phyloP scores from a whole-genome alignment of 2,329 filamentous ascomycete species.

The Sclerotinia glacialis region DNA sequence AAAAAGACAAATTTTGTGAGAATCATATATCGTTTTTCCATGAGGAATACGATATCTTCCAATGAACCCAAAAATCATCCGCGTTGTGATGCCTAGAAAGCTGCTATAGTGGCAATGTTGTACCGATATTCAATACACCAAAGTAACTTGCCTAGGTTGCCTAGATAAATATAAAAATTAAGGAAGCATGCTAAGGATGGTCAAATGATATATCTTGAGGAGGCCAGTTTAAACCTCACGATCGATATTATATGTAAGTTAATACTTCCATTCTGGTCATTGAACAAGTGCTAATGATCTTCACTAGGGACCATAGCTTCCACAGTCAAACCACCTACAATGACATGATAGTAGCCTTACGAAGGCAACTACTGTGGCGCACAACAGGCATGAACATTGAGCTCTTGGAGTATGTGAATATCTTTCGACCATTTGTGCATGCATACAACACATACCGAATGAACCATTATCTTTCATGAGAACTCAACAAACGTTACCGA shows the following conservation, averaged over 20 bases:
- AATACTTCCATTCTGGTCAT: no score
- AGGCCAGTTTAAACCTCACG: background rate
- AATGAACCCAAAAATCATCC: no score
- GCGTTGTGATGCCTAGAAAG: no score
- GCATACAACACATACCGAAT: constrained; percentile 12
- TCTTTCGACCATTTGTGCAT: background rate
- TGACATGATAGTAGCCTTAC: constrained; percentile 5
- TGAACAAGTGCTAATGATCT: background rate
- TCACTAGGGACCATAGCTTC: background rate
- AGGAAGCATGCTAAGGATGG: background rate
- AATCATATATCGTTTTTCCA: no score
- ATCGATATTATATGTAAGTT: constrained; percentile 15
- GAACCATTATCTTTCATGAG: constrained; percentile 8
- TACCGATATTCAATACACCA: no score
- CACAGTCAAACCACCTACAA: background rate
- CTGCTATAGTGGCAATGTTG: no score
- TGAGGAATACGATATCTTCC: no score
- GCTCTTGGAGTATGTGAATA: constrained; percentile 16
- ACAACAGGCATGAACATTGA: constrained; percentile 4
- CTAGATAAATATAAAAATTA: background rate
- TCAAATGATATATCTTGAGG: background rate
- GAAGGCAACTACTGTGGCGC: background rate
- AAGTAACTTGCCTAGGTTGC: no score
- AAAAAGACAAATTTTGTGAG: no score
- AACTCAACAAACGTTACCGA: background rate